A percentile compares a stretch with the other conserved stretches of the same genome.
These are phyloP conservation scores for Balamuthia mandrillaris DNA, from an alignment of 208 protist genomes.

Conservation along the genomic window DNA sequence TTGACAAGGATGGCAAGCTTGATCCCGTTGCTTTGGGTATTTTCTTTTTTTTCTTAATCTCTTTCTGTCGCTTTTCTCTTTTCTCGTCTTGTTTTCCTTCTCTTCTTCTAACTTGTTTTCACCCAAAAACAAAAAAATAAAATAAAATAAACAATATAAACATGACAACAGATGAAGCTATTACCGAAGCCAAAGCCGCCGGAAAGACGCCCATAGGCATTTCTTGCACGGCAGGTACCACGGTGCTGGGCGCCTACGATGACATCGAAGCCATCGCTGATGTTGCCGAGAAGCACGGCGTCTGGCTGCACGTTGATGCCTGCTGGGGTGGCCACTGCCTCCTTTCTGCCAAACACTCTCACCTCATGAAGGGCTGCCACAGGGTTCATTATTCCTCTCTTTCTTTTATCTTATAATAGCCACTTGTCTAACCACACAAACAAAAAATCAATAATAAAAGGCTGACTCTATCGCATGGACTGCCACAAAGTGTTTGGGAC, in stretches of 20 bases:
- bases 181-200: constrained; percentile 33
- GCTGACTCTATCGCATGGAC: constrained; percentile 58
- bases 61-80: no score
- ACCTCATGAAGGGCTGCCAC: constrained; percentile 50
- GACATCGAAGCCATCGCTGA: constrained; percentile 42
- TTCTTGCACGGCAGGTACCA: constrained; percentile 62
- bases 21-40: constrained; percentile 49
- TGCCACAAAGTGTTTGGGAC: constrained; percentile 63
- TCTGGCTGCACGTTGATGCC: constrained; percentile 63
- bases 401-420: no score
- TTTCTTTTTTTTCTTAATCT: not conserved
- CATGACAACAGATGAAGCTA: constrained; percentile 21
- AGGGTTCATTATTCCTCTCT: no score
- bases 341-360: constrained; percentile 42
- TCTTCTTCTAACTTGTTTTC: not conserved
- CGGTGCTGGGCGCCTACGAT: constrained; percentile 65
- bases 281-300: constrained; percentile 44
- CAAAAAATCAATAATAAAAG: no score
- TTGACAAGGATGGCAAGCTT: constrained; percentile 56
- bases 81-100: not conserved
- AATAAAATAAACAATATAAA: not conserved
- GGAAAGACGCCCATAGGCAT: constrained; percentile 67
- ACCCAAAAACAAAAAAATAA: not conserved
- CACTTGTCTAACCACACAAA: no score
- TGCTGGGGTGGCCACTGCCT: constrained; percentile 60